A percentile compares a stretch with the other conserved stretches of the same genome.
Conservation (phyloP, 1,139 yeast genomes). For the Arxiozyma slooffiae region DNA sequence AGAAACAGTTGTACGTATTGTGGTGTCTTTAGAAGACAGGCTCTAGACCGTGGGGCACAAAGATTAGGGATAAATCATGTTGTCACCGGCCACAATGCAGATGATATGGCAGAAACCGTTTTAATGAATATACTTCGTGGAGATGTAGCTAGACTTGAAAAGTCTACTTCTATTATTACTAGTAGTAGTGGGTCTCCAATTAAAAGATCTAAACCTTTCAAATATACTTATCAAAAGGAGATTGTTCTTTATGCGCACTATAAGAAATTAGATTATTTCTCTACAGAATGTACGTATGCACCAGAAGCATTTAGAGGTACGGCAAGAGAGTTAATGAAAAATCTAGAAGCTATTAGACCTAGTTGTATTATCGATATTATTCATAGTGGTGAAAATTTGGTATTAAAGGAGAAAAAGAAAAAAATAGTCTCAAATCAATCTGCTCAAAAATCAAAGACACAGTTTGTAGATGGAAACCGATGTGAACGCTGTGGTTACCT, state of each 20-base stretch:
- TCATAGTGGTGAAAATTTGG: conserved; percentile 84
- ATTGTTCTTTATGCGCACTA: conserved; percentile 96
- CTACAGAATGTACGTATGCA: conserved; percentile 96
- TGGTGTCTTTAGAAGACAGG: conserved; percentile 94
- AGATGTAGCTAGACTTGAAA: conserved; percentile 86
- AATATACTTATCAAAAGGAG: conserved; percentile 92
- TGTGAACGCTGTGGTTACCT: conserved; percentile 90
- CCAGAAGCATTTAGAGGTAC: conserved; percentile 99
- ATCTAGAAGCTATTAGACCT: conserved; percentile 82
- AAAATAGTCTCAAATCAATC: conserved; percentile 23
- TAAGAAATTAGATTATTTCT: conserved; percentile 86
- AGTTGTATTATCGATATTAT: conserved; percentile 91
- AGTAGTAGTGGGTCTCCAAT: conserved; percentile 69
- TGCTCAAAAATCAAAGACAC: conserved; percentile 1
- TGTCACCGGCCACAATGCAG: conserved; percentile 98
- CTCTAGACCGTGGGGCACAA: conserved; percentile 93
- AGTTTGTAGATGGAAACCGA: conserved; percentile 50
- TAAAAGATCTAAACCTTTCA: conserved; percentile 90
- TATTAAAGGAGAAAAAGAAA: conserved; percentile 34
- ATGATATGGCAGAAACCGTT: conserved; percentile 98
- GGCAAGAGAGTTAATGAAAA: conserved; percentile 83
- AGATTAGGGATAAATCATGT: conserved; percentile 79
- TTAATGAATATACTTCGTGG: conserved; percentile 90
- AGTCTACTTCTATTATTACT: conserved; percentile 83
- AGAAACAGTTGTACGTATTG: conserved; percentile 95